These are phyloP conservation scores for Alternaria arborescens DNA, from an alignment of 2,329 filamentous ascomycete species.

Conservation along the genomic window DNA sequence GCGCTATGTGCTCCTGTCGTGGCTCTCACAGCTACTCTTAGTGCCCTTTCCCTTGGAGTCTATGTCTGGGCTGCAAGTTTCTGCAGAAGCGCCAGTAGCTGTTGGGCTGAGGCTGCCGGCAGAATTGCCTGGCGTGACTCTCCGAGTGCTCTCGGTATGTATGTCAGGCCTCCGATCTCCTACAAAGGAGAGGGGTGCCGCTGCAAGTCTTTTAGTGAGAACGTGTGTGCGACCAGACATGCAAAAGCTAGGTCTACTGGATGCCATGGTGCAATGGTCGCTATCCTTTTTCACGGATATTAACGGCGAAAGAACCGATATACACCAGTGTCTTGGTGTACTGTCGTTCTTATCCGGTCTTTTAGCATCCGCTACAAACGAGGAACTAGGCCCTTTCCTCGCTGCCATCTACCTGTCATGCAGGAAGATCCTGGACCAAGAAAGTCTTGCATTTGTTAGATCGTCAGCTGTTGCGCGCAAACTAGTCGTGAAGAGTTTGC, in stretches of 20 bases:
- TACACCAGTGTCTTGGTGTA: slow-evolving; percentile 80
- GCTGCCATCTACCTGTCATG: slow-evolving; percentile 71
- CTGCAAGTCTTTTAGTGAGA: slow-evolving; percentile 81
- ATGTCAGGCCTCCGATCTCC: slow-evolving; percentile 75
- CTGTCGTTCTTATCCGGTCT: slow-evolving; percentile 82
- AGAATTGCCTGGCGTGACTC: slow-evolving; percentile 73
- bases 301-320: slow-evolving; percentile 56
- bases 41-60: slow-evolving; percentile 90
- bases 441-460: slow-evolving; percentile 64
- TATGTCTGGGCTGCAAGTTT: slow-evolving; percentile 68
- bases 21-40: slow-evolving; percentile 66
- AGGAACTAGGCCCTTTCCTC: slow-evolving; percentile 75
- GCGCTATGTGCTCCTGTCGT: slow-evolving; percentile 84
- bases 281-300: slow-evolving; percentile 65
- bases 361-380: slow-evolving; percentile 74
- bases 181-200: slow-evolving; percentile 88
- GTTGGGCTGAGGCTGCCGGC: slow-evolving; percentile 64
- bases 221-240: slow-evolving; percentile 87
- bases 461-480: slow-evolving; percentile 84
- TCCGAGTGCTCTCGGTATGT: slow-evolving; percentile 74
- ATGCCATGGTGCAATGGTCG: slow-evolving; percentile 75
- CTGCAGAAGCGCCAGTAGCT: slow-evolving; percentile 38
- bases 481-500: slow-evolving; percentile 82
- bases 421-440: slow-evolving; percentile 65
- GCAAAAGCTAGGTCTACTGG: slow-evolving; percentile 76